Conservation (phyloP, 805 yeast genomes). For the Candida maltosa region DNA sequence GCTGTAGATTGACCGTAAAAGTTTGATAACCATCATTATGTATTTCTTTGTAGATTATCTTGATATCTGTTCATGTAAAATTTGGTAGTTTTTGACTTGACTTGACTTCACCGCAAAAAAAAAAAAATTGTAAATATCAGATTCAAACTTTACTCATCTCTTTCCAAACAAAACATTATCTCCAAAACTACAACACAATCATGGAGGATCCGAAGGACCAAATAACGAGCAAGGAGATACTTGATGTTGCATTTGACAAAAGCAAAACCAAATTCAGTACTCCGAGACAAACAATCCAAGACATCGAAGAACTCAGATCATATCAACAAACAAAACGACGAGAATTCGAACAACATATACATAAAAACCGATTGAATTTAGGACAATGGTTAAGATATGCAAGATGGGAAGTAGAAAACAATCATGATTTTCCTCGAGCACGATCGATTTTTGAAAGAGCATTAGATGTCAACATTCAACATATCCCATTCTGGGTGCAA, state of each 20-base stretch:
- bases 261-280: conserved; percentile 20
- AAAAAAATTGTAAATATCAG: too few relatives aligned
- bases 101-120: too few relatives aligned
- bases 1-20: too few relatives aligned
- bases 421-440: conserved; percentile 74
- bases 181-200: background rate
- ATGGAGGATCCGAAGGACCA: too few relatives aligned
- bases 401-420: conserved; percentile 71
- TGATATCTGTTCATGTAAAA: too few relatives aligned
- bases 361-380: conserved; percentile 75
- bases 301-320: conserved; percentile 77
- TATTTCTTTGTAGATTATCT: too few relatives aligned
- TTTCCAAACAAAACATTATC: background rate
- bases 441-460: conserved; percentile 89
- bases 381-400: conserved; percentile 95
- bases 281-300: conserved; percentile 44
- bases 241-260: conserved; percentile 30
- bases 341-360: conserved; percentile 83
- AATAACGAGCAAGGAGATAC: conserved; percentile 35
- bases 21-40: too few relatives aligned
- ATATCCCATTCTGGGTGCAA: conserved; percentile 81
- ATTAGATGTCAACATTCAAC: conserved; percentile 66
- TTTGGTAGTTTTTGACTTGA: too few relatives aligned
- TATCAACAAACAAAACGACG: conserved; percentile 71
- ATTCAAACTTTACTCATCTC: too few relatives aligned